phyloP scores from a whole-genome alignment of 2,329 filamentous ascomycete genomes.

The Magnaporthales sp. region DNA sequence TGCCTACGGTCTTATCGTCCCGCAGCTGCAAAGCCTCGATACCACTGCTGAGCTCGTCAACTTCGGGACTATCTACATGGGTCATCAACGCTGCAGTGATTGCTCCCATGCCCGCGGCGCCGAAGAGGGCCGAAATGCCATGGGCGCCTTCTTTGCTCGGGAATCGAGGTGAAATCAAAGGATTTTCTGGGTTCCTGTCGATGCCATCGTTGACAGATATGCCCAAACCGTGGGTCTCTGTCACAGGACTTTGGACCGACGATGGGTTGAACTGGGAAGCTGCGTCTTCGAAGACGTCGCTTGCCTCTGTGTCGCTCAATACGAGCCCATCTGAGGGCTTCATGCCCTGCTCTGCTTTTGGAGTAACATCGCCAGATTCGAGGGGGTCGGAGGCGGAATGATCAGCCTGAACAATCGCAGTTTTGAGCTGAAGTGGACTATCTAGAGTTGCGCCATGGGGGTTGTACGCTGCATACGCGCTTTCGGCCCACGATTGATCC shows the following conservation, averaged over 20 bases:
- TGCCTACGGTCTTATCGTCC: background rate
- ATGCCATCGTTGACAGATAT: background rate
- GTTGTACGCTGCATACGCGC: background rate
- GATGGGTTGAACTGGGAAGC: slow-evolving; percentile 5
- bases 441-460: background rate
- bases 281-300: slow-evolving; percentile 10
- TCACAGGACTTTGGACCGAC: slow-evolving; percentile 3
- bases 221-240: background rate
- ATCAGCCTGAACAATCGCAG: slow-evolving; percentile 21
- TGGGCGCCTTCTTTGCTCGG: background rate
- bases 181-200: background rate
- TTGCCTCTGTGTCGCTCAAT: slow-evolving; percentile 8
- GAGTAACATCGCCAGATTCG: slow-evolving; percentile 59
- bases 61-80: background rate
- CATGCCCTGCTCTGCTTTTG: slow-evolving; percentile 47
- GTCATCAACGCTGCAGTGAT: background rate
- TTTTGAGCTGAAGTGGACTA: slow-evolving; percentile 29
- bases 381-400: slow-evolving; percentile 33
- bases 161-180: background rate
- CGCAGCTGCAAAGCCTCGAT: background rate
- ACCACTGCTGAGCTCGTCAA: background rate
- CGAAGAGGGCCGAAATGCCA: background rate
- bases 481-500: background rate
- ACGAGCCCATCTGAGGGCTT: slow-evolving; percentile 8
- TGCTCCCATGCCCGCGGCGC: background rate